Evolutionary conservation across 192 early-diverging fungal species (phyloP), one percentile per base, ranked within the genome.

Genomic region (Backusella parvicylindrica): DNA sequence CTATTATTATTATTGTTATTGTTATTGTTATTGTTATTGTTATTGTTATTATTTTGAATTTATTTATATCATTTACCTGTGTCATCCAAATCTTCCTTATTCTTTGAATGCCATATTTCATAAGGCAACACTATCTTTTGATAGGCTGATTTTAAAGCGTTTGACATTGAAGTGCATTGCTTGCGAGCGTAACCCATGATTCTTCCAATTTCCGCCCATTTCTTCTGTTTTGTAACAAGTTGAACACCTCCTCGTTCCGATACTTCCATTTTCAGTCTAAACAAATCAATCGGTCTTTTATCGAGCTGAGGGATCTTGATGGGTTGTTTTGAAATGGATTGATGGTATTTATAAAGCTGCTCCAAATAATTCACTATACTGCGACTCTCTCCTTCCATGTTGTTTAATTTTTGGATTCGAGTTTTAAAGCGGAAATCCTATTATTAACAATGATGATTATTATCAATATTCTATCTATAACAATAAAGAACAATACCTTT

Each of bases 391-490:
- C 95, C 97, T 73, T 97, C 94, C 85, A 98, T 96, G 18, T 89
- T 91, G 82, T 97, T 97, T 16, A 99, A 88, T 75, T 90, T 90
- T 84, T 97, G 96, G 33, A 94, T 91, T 11, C 97, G 87, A 16
- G 96, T 96, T 60, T 86, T 85, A 84, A 99, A 97, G 64, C 89
- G 88, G 79, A 99, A 99, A 35, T 81, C 83, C 94, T 97, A 77
- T 56, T 2, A 47, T 56, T 2, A 11, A 23, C 0, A 23, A 7
- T 50, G 0, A 50, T 7, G 5, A 50, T 0, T 50, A 50, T 50
- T 50, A 21, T 15, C 1, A 12, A 5, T 41, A 41, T 8, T 41
- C 12, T 43, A 56, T 32, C 21, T 12, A 31, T 30, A 41, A 65
- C 32, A 28, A 11, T 36, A 35, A 68, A 50, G 33, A 5, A n/a